phyloP scores from a whole-genome alignment of 352 stramenopile species.

The Achlya hypogyna region DNA sequence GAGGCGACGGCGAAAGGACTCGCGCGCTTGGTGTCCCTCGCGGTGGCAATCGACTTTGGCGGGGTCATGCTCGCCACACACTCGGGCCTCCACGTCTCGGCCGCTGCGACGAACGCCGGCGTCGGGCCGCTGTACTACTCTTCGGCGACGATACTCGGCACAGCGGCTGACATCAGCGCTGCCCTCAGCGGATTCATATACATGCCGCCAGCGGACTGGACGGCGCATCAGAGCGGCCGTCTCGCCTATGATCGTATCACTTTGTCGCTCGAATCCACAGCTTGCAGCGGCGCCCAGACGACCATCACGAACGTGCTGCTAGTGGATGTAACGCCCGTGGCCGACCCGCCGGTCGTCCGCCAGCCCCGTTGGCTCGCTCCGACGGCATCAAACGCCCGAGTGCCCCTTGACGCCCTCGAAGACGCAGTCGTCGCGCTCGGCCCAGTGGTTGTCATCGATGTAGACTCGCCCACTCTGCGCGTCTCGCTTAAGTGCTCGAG shows the following conservation, averaged over 20 bases:
- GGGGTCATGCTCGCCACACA: constrained; percentile 45
- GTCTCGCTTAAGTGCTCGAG: neutral
- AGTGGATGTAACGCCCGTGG: neutral
- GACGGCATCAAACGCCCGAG: no score
- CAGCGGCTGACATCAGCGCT: constrained; percentile 33
- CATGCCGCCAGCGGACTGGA: constrained; percentile 38
- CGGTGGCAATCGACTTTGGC: constrained; percentile 31
- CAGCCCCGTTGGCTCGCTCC: neutral
- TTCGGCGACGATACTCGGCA: constrained; percentile 26
- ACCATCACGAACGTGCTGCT: constrained; percentile 6
- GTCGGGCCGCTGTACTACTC: constrained; percentile 40
- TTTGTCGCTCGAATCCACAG: neutral
- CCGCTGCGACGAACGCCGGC: neutral
- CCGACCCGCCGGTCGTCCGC: neutral
- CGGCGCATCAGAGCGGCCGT: constrained; percentile 24
- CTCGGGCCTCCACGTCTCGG: constrained; percentile 28
- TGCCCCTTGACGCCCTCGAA: constrained; percentile 23
- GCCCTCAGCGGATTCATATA: constrained; percentile 49
- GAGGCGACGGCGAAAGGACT: constrained; percentile 24
- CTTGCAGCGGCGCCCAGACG: neutral
- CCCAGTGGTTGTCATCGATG: neutral
- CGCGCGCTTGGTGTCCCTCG: constrained; percentile 25
- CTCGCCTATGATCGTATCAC: neutral
- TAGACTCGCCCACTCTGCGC: neutral
- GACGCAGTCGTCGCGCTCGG: constrained; percentile 20